Evolutionary conservation across 495 filamentous ascomycete genomes (phyloP), one percentile per base, ranked within the genome.

Genomic region (Umbilicaria muhlenbergii): DNA sequence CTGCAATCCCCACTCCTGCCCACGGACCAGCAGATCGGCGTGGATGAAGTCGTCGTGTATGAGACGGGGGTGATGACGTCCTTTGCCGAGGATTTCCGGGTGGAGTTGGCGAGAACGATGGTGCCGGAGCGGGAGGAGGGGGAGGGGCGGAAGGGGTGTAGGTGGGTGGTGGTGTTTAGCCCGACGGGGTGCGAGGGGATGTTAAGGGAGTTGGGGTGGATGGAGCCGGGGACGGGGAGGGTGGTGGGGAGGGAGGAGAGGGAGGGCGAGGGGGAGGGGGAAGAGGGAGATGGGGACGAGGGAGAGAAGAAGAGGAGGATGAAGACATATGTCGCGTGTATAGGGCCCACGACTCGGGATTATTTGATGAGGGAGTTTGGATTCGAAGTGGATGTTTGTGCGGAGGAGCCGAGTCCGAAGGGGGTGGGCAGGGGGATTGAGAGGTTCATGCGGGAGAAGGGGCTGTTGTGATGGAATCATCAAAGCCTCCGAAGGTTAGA

Each of bases 111-210:
- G n/a, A n/a, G n/a, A n/a, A n/a, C n/a, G n/a, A n/a, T n/a, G n/a
- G n/a, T n/a, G n/a, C n/a, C n/a, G n/a, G 36, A 48, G n/a, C 49
- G 61, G 38, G 77, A 63, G 11, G 24, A 3, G 28, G 14, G 16
- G 19, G 43, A 54, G 14, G 58, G 56, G 33, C 54, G 52, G 7
- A 39, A 46, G 7, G 43, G 52, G 28, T 51, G 43, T 31, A 68
- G 80, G 50, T 96, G 91, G 88, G 77, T 88, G 1, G 83, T 94
- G 11, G 81, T 96, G 7, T 99, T 99, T 52, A 95, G 88, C 34
- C 86, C 91, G 1, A 86, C 80, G 15, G 88, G 84, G 2, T 91
- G 85, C 51, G 78, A 82, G 58, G 78, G 74, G 51, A 83, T 94
- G 81, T 64, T 95, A 5, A 61, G 71, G 42, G 72, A 68, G 31